These are phyloP conservation scores for Albatrellus sp. DNA, from an alignment of 1,284 basidiomycete genomes.

Conservation along the genomic window DNA sequence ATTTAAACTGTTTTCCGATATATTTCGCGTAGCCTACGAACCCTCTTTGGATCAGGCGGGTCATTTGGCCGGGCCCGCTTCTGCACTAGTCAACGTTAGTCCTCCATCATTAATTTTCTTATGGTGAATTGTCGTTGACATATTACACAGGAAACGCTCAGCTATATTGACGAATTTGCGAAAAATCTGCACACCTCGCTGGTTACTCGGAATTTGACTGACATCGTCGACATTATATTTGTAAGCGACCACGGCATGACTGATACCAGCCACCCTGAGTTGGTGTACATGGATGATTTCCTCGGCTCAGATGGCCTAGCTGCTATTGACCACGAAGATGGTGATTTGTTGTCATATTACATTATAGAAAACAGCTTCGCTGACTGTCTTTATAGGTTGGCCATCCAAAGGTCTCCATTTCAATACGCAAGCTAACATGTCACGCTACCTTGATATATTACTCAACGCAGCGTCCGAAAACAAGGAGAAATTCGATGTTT, in stretches of 20 bases:
- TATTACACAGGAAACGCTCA: conserved; percentile 44
- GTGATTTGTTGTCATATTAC: conserved; percentile 18
- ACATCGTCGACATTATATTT: conserved; percentile 81
- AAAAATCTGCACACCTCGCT: conserved; percentile 53
- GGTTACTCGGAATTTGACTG: conserved; percentile 60
- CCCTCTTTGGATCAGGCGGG: conserved; percentile 75
- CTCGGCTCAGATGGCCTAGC: conserved; percentile 55
- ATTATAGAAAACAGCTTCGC: background rate
- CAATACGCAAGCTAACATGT: conserved; percentile 38
- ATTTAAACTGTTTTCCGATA: background rate
- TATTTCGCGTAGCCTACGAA: conserved; percentile 44
- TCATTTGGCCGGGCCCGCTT: conserved; percentile 67
- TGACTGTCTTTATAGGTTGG: conserved; percentile 40
- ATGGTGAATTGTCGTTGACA: background rate
- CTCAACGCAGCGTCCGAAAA: conserved; percentile 33
- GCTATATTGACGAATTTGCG: conserved; percentile 65
- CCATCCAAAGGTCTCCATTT: conserved; percentile 79
- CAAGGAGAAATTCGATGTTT: conserved; percentile 65
- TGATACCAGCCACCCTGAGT: conserved; percentile 64
- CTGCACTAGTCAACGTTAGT: conserved; percentile 56
- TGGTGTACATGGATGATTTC: conserved; percentile 76
- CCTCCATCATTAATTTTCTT: background rate
- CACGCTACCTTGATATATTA: conserved; percentile 43
- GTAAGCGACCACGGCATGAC: conserved; percentile 94
- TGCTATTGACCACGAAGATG: conserved; percentile 63